phyloP scores from a whole-genome alignment of 495 filamentous ascomycete genomes.

The Bombardia bombarda region DNA sequence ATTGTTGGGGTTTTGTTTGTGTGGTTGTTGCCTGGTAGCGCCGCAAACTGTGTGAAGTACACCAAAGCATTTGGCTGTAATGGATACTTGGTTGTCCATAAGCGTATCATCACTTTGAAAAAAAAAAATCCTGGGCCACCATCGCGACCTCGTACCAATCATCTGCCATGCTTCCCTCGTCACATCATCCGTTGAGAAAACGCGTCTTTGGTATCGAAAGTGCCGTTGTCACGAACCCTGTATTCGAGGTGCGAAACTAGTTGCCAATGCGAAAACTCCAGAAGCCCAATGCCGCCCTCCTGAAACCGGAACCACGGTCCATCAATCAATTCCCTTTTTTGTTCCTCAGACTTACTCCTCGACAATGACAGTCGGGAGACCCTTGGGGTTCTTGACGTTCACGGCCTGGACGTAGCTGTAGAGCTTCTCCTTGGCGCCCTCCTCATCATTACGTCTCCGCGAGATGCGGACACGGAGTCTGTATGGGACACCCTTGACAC shows the following conservation, averaged over 20 bases:
- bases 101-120: slow-evolving; percentile 13
- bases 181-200: neutral
- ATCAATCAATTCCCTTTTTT: slow-evolving; percentile 15
- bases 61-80: slow-evolving; percentile 23
- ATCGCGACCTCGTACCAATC: too few species aligned
- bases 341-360: slow-evolving; percentile 42
- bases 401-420: slow-evolving; percentile 99
- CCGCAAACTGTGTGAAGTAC: slow-evolving; percentile 13
- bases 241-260: slow-evolving; percentile 45
- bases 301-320: slow-evolving; percentile 28
- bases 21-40: slow-evolving; percentile 11
- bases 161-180: too few species aligned
- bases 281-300: slow-evolving; percentile 43
- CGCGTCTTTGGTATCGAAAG: slow-evolving; percentile 26
- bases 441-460: slow-evolving; percentile 99
- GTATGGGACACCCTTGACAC: slow-evolving; percentile 97
- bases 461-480: slow-evolving; percentile 95
- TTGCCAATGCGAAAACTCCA: slow-evolving; percentile 43
- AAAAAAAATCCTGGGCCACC: too few species aligned
- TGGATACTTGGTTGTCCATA: slow-evolving; percentile 18
- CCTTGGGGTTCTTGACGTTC: slow-evolving; percentile 98
- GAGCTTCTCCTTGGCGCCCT: slow-evolving; percentile 95
- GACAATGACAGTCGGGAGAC: slow-evolving; percentile 76
- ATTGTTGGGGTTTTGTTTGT: slow-evolving; percentile 9
- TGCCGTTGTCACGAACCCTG: slow-evolving; percentile 32